Base-by-base conservation (phyloP, 2,329 filamentous ascomycete species). In the Pezizomycotina sp. region DNA sequence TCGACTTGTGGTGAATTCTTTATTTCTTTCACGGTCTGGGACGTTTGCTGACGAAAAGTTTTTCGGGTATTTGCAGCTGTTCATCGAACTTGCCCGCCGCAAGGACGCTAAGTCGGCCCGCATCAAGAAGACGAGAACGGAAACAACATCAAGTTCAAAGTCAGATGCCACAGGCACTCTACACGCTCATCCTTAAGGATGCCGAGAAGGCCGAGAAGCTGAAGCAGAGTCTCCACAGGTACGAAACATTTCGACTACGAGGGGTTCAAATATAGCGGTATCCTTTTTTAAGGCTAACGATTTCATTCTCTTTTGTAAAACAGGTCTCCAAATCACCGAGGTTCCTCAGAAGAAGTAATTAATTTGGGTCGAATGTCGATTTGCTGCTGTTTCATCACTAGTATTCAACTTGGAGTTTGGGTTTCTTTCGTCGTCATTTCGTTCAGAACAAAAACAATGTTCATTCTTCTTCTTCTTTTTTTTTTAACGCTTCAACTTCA, bases 101-200 rank as follows among this genome's bases (percentile, higher is more conserved):
- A 92, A 92, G 73, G 91, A 98, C 76, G 89, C 89, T 63, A 91
- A 80, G 62, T 92, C 79, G 65, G 79, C 79, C 60, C 76, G 79
- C 63, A 82, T 86, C 71, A 86, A 52, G 49, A 77, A 75, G 65
- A 76, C 78, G 68, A 68, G 69, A 59, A 72, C 77, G 62, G 77
- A 86, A 71, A 84, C 89, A 77, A n/a, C n/a, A n/a, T n/a, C n/a
- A 98, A 98, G 79, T 95, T 98, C 83, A 98, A 98, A 82, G 86
- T 98, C 73, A 82, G 89, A 65, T 95, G 89, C 78, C 71, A 81
- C 62, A 74, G 76, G 59, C 76, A 89, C 71, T 98, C 55, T 98
- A 98, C 79, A 93, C 89, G 55, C 77, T 98, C 56, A 80, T 92
- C 62, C 77, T 98, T 58, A 93, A 92, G 76, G 89, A 98, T 68